Evolutionary conservation across 257 asterid genomes (phyloP), one percentile per base, ranked within the genome.

Genomic region (Ilex asprella): DNA sequence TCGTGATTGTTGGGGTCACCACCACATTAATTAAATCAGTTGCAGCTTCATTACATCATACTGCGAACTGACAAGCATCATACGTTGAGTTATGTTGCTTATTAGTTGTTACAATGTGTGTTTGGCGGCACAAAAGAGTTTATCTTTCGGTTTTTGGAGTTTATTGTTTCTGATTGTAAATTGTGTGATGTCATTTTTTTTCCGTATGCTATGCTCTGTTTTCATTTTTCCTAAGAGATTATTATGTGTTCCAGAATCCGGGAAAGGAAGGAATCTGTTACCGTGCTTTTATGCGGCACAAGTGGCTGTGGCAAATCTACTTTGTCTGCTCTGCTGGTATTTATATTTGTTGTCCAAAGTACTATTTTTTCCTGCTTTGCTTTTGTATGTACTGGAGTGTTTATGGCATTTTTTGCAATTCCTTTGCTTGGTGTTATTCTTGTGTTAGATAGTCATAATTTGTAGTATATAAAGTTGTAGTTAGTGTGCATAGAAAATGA

Each of bases 291-390:
- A 71, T 93, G 99, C 73, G 99, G 99, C 58, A 85, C 99, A 2
- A 89, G 99, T 74, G 99, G 99, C 67, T 93, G 99, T 68, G 99
- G 99, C 67, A 93, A 93, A 81, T 93, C 99, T 69, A 93, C 99
- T 59, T 83, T 93, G 72, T 93, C 99, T 69, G 99, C 99, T 35
- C 84, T 93, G 81, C 94, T 93, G 93, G 99, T 93, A 72, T 68
- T 21, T 21, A 59, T 13, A 32, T 61, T 27, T 43, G 46, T 63
- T 62, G 56, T 69, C 32, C 30, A 27, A 51, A 58, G 43, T 55
- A 16, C 31, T 59, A 46, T 64, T 16, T 10, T 68, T 47, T 44
- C 39, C 49, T 21, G 27, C 27, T 65, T 57, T 30, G 59, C 66
- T 50, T 53, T 43, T 31, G 46, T 44, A 55, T 65, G 32, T 55